Conservation (phyloP, 129 eudicot genomes). For the Chrysanthemum seticuspe region DNA sequence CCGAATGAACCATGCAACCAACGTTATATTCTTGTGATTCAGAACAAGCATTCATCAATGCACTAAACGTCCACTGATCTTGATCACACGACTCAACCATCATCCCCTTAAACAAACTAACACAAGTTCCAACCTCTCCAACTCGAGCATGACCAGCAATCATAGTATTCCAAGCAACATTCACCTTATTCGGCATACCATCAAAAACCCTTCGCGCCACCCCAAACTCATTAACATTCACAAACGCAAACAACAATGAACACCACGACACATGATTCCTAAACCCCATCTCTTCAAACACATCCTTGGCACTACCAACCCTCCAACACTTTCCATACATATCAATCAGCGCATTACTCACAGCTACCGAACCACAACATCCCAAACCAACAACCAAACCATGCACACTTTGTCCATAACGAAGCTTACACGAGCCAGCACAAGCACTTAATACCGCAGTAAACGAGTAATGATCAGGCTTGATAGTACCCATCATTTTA, state of each 20-base stretch:
- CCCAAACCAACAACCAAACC: conserved; percentile 51
- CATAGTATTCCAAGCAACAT: conserved; percentile 75
- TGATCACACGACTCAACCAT: conserved; percentile 43
- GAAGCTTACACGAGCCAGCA: conserved; percentile 47
- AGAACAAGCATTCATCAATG: conserved; percentile 61
- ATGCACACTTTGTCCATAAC: conserved; percentile 52
- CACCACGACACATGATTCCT: conserved; percentile 80
- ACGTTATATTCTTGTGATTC: conserved; percentile 39
- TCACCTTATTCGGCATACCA: conserved; percentile 58
- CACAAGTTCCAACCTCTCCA: conserved; percentile 44
- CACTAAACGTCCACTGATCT: conserved; percentile 76
- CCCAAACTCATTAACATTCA: conserved; percentile 45
- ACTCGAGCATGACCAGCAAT: conserved; percentile 57
- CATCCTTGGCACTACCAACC: conserved; percentile 40
- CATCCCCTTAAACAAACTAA: conserved; percentile 61
- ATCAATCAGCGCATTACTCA: conserved; percentile 71
- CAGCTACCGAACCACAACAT: conserved; percentile 41
- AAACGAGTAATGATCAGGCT: conserved; percentile 67
- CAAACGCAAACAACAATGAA: conserved; percentile 69
- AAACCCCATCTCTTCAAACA: conserved; percentile 57
- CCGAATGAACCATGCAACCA: conserved; percentile 57
- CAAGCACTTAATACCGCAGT: conserved; percentile 65
- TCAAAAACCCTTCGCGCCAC: conserved; percentile 42
- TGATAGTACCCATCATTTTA: conserved; percentile 43
- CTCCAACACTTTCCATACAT: conserved; percentile 75